Conservation (phyloP, 129 eudicot species). For the Apium graveolens region DNA sequence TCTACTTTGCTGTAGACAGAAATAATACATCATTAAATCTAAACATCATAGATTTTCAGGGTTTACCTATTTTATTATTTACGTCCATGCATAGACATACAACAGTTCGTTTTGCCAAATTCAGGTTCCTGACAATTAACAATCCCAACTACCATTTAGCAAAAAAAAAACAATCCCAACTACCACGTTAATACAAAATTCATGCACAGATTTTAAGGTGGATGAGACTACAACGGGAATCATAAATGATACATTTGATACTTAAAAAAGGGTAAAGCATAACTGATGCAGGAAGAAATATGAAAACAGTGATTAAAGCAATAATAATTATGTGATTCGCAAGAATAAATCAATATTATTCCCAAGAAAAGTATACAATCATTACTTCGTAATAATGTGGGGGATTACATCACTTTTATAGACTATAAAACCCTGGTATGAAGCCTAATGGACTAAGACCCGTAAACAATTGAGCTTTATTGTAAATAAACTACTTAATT, state of each 20-base stretch:
- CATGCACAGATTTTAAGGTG: background rate
- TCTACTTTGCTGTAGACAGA: background rate
- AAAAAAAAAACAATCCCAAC: background rate
- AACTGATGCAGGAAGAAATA: no score
- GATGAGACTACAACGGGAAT: background rate
- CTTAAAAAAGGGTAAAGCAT: no score
- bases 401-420: no score
- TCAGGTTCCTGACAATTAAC: background rate
- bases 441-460: no score
- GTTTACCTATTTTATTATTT: background rate
- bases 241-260: background rate
- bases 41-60: background rate
- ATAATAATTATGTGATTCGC: no score
- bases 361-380: no score
- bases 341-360: no score
- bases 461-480: no score
- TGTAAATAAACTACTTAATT: no score
- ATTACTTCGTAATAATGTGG: no score
- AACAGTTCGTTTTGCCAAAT: background rate
- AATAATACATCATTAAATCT: background rate
- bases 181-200: background rate
- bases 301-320: no score
- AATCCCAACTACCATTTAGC: background rate
- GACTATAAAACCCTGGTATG: no score
- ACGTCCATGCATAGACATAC: background rate